These are phyloP conservation scores for Phytophthora parvispora DNA, from an alignment of 352 stramenopile species.

Conservation along the genomic window DNA sequence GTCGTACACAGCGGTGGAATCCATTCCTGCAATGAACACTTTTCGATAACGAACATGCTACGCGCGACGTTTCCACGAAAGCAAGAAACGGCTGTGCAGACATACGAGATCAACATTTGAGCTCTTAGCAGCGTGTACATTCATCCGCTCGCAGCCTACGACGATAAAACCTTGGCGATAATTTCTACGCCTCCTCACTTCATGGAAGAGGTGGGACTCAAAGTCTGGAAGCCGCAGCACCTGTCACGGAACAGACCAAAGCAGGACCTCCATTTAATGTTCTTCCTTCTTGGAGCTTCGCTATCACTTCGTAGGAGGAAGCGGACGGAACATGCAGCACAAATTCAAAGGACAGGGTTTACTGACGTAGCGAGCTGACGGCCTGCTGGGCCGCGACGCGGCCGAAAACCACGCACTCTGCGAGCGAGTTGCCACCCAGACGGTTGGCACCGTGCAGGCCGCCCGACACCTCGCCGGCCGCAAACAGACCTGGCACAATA, in stretches of 20 bases:
- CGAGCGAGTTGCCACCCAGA: slow-evolving; percentile 90
- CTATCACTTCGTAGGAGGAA: background rate
- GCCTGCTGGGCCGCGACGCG: slow-evolving; percentile 76
- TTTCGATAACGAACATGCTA: slow-evolving; percentile 23
- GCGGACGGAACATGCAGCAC: slow-evolving; percentile 9
- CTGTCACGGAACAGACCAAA: slow-evolving; percentile 17
- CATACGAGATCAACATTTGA: background rate
- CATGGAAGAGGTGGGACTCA: slow-evolving; percentile 4
- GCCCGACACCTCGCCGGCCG: slow-evolving; percentile 94
- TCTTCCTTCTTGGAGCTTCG: slow-evolving; percentile 12
- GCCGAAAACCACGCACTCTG: slow-evolving; percentile 95
- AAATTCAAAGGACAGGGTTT: slow-evolving; percentile 26
- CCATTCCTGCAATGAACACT: slow-evolving; percentile 28
- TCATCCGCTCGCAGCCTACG: slow-evolving; percentile 2
- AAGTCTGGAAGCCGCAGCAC: slow-evolving; percentile 18
- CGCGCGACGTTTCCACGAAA: slow-evolving; percentile 32
- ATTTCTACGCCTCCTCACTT: background rate
- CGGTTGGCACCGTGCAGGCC: slow-evolving; percentile 95
- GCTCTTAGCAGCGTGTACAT: background rate
- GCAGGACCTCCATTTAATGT: slow-evolving; percentile 9
- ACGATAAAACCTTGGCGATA: background rate
- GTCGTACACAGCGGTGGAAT: slow-evolving; percentile 23
- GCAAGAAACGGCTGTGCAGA: slow-evolving; percentile 18
- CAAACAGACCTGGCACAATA: slow-evolving; percentile 90
- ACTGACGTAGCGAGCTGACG: slow-evolving; percentile 44